phyloP scores from a whole-genome alignment of 192 early-diverging fungal species.

The Anaeromyces robustus region DNA sequence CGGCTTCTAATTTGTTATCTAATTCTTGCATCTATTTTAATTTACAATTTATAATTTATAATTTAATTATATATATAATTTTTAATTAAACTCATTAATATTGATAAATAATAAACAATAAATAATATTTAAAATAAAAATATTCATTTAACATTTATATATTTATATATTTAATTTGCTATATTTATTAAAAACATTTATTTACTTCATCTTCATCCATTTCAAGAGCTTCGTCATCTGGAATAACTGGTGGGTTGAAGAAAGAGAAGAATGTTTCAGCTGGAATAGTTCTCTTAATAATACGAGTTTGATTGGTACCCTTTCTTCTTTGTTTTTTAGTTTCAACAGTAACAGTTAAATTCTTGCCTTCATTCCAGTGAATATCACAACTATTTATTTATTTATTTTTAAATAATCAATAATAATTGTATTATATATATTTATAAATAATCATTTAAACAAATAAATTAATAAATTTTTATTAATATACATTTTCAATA shows the following conservation, averaged over 20 bases:
- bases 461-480: not conserved
- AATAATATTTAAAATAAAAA: not conserved
- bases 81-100: too few species aligned
- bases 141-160: too few species aligned
- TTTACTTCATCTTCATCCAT: slow-evolving; percentile 41
- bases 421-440: too few species aligned
- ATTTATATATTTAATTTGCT: too few species aligned
- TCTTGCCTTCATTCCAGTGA: slow-evolving; percentile 93
- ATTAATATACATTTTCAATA: not conserved
- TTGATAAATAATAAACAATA: too few species aligned
- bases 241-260: slow-evolving; percentile 57
- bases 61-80: too few species aligned
- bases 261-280: slow-evolving; percentile 96
- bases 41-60: not conserved
- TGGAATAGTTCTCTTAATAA: slow-evolving; percentile 92
- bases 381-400: slow-evolving; percentile 29
- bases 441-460: too few species aligned
- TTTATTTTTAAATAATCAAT: too few species aligned
- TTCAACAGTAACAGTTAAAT: slow-evolving; percentile 84
- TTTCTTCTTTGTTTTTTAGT: slow-evolving; percentile 99
- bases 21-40: slow-evolving; percentile 30
- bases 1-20: slow-evolving; percentile 73
- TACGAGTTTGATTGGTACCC: slow-evolving; percentile 94
- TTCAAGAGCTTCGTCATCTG: slow-evolving; percentile 55
- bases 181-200: too few species aligned